Evolutionary conservation across 805 yeast genomes (phyloP).

Genomic region (Scheffersomyces ergatensis): DNA sequence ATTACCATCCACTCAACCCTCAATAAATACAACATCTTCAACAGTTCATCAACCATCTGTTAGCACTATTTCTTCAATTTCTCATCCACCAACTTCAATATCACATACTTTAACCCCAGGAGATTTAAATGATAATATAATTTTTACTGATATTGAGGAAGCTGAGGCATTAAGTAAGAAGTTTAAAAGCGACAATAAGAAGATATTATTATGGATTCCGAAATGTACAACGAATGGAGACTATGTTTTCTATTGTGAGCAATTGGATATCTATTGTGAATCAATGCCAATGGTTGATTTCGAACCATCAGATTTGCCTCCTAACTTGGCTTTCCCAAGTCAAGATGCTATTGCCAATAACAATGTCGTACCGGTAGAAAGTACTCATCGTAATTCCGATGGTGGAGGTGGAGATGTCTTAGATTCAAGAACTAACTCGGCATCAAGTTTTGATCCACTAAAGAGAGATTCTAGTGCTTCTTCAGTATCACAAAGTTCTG

Average conservation of each 20-base stretch:
- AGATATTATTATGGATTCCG: slow-evolving; percentile 55
- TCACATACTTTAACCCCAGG: slow-evolving; percentile 11
- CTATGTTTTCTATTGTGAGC: slow-evolving; percentile 58
- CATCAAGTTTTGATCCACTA: slow-evolving; percentile 24
- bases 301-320: slow-evolving; percentile 15
- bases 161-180: slow-evolving; percentile 28
- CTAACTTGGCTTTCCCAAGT: slow-evolving; percentile 25
- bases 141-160: slow-evolving; percentile 15
- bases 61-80: slow-evolving; percentile 1
- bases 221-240: slow-evolving; percentile 54
- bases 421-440: slow-evolving; percentile 7
- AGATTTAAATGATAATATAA: slow-evolving; percentile 4
- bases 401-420: slow-evolving; percentile 3
- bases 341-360: slow-evolving; percentile 17
- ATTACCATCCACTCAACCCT: background rate
- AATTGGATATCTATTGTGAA: slow-evolving; percentile 57
- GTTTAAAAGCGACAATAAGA: slow-evolving; percentile 15
- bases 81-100: slow-evolving; percentile 8
- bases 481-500: slow-evolving; percentile 22
- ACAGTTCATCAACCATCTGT: background rate
- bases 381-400: slow-evolving; percentile 3
- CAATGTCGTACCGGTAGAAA: slow-evolving; percentile 11
- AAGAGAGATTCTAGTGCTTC: slow-evolving; percentile 40
- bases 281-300: slow-evolving; percentile 51
- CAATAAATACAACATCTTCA: background rate